phyloP scores from a whole-genome alignment of 768 basidiomycete genomes.

The Mycena filopes region DNA sequence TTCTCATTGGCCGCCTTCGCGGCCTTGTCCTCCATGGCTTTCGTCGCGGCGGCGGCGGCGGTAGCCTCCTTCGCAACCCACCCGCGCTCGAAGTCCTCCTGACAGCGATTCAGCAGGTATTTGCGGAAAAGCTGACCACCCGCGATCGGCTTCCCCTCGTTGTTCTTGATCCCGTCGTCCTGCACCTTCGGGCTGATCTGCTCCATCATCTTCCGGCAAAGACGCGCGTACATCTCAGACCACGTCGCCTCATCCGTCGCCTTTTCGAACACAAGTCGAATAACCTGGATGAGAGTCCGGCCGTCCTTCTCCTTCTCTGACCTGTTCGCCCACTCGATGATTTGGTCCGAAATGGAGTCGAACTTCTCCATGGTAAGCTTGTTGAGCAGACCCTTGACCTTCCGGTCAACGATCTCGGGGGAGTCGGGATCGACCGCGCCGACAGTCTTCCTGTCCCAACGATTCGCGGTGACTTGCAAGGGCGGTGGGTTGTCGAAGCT shows the following conservation, averaged over 20 bases:
- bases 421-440: conserved; percentile 66
- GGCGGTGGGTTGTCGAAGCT: conserved; percentile 78
- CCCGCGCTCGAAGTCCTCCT: conserved; percentile 97
- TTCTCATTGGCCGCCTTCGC: conserved; percentile 74
- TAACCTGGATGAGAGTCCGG: conserved; percentile 94
- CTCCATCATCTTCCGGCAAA: conserved; percentile 97
- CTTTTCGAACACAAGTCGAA: conserved; percentile 96
- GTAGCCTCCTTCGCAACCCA: conserved; percentile 92
- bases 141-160: conserved; percentile 88
- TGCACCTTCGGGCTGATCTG: conserved; percentile 88
- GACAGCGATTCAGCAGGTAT: conserved; percentile 95
- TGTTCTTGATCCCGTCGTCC: conserved; percentile 85
- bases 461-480: conserved; percentile 80
- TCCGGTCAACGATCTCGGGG: conserved; percentile 90
- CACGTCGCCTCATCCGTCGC: conserved; percentile 95
- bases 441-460: conserved; percentile 77
- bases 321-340: conserved; percentile 95
- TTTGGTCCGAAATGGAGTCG: conserved; percentile 94
- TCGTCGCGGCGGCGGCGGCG: conserved; percentile 85
- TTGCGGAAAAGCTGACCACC: conserved; percentile 97
- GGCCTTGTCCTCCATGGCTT: conserved; percentile 88
- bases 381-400: conserved; percentile 92
- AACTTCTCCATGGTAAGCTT: conserved; percentile 98
- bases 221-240: conserved; percentile 97
- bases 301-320: conserved; percentile 93